A percentile compares a stretch with the other conserved stretches of the same genome.
These are phyloP conservation scores for Rubia balearica DNA, from an alignment of 305 asterid species.

Conservation along the genomic window DNA sequence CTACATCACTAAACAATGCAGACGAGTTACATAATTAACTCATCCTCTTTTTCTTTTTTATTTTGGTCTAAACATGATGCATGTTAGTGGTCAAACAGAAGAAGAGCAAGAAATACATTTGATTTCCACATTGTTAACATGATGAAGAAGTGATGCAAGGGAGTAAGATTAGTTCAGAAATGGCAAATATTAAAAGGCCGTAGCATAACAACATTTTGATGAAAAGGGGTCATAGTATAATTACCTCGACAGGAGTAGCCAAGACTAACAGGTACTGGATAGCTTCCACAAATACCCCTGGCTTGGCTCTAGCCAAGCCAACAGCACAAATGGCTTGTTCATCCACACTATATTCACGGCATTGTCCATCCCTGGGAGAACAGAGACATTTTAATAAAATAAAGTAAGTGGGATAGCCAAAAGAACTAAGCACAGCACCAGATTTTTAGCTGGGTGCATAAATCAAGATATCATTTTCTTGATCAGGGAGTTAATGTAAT, in stretches of 20 bases:
- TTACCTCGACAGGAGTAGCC: constrained; percentile 97
- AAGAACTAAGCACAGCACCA: not conserved
- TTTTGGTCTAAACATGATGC: not conserved
- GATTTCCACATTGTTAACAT: not conserved
- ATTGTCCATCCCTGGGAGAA: constrained; percentile 77
- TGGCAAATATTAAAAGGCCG: not conserved
- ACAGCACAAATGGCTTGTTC: constrained; percentile 97
- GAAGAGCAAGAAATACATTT: not conserved
- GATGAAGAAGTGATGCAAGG: not conserved
- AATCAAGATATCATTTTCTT: not conserved
- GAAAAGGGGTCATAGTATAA: not conserved
- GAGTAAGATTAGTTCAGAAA: not conserved
- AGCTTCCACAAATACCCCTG: constrained; percentile 90
- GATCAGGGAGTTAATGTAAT: not conserved
- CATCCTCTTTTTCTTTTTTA: not conserved
- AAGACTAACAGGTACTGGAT: constrained; percentile 81
- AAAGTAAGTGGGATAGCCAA: constrained; percentile 15
- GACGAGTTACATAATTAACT: not conserved
- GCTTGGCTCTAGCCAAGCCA: constrained; percentile 78
- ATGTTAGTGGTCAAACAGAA: not conserved
- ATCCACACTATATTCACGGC: constrained; percentile 85
- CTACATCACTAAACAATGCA: not conserved
- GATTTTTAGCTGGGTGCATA: not conserved
- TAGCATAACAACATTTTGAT: not conserved
- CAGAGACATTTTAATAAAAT: constrained; percentile 12